Evolutionary conservation across 306 rosid genomes (phyloP).

Genomic region (Betula pendula): DNA sequence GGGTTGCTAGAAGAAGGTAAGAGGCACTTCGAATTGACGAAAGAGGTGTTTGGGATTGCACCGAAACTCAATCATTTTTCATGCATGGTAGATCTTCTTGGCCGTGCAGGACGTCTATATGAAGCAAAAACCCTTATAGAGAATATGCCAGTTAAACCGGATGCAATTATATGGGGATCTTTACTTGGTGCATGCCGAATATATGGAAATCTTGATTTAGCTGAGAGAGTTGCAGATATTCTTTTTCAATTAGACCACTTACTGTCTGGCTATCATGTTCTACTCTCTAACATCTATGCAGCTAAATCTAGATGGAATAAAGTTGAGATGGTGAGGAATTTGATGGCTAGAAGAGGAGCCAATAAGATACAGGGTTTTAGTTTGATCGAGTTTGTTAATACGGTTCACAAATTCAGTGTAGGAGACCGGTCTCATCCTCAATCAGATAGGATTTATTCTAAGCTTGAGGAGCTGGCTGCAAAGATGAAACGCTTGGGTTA

Average conservation of each 20-base stretch:
- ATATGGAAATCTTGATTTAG: constrained; percentile 20
- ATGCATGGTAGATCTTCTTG: constrained; percentile 30
- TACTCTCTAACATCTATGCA: constrained; percentile 28
- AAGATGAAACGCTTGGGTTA: constrained; percentile 6
- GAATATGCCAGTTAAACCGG: constrained; percentile 15
- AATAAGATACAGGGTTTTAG: constrained; percentile 2
- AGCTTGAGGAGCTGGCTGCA: neutral
- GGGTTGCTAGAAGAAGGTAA: constrained; percentile 27
- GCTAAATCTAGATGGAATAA: constrained; percentile 11
- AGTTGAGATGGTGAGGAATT: neutral
- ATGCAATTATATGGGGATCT: constrained; percentile 24
- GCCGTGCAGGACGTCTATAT: constrained; percentile 19
- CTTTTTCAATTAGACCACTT: constrained; percentile 20
- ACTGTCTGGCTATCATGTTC: constrained; percentile 23
- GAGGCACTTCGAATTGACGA: constrained; percentile 17
- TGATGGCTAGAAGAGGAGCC: neutral
- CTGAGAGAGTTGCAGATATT: constrained; percentile 21
- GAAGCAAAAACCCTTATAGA: constrained; percentile 25
- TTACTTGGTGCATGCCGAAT: constrained; percentile 25
- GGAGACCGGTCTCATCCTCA: neutral
- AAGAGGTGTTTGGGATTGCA: constrained; percentile 2
- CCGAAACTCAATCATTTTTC: constrained; percentile 23
- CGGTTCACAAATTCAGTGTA: neutral
- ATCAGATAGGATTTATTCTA: neutral
- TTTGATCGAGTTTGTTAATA: neutral